These are phyloP conservation scores for Suillus luteus DNA, from an alignment of 768 basidiomycete species.

Conservation along the genomic window DNA sequence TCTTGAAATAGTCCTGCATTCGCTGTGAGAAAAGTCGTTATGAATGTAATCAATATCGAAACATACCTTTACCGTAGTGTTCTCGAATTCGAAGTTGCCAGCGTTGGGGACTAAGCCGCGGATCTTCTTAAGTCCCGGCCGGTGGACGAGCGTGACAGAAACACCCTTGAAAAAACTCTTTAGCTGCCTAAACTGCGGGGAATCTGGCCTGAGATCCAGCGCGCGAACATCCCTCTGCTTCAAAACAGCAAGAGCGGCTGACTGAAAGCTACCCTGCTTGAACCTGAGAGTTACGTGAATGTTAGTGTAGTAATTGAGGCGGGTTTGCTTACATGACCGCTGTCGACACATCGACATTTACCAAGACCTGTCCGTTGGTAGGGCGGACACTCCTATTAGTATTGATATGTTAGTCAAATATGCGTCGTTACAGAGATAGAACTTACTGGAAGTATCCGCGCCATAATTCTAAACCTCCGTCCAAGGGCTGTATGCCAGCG, in stretches of 20 bases:
- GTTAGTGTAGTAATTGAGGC: background rate
- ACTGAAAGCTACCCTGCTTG: conserved; percentile 25
- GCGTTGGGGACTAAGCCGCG: conserved; percentile 38
- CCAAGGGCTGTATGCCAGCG: conserved; percentile 28
- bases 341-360: conserved; percentile 51
- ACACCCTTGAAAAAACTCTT: conserved; percentile 42
- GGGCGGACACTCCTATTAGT: conserved; percentile 48
- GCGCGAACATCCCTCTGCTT: conserved; percentile 28
- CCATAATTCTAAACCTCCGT: conserved; percentile 44
- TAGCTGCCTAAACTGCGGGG: conserved; percentile 34
- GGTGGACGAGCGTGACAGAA: conserved; percentile 33
- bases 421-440: background rate
- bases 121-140: conserved; percentile 36
- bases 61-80: conserved; percentile 43
- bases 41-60: background rate
- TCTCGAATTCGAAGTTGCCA: conserved; percentile 43
- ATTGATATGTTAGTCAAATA: conserved; percentile 3
- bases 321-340: conserved; percentile 41
- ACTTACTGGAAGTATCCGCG: conserved; percentile 54
- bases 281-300: conserved; percentile 23
- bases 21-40: conserved; percentile 4
- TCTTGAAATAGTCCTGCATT: conserved; percentile 43
- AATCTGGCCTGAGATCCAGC: conserved; percentile 28
- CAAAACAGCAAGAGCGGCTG: conserved; percentile 36
- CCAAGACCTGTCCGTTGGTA: conserved; percentile 37